Base-by-base conservation (phyloP, 129 eudicot genomes). In the Ambrosia artemisiifolia region DNA sequence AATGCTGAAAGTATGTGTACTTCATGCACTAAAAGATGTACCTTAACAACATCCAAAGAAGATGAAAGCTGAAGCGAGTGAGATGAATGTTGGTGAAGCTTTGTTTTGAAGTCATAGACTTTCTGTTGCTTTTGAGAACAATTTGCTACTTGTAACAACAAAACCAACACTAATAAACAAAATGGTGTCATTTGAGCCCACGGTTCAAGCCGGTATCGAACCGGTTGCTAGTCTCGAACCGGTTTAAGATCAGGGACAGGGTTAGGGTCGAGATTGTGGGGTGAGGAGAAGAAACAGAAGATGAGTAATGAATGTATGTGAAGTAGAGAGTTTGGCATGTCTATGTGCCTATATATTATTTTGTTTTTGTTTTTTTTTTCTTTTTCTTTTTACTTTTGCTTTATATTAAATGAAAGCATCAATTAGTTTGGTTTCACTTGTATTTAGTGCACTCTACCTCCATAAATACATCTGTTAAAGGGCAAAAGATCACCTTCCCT, bases 61-160 rank as follows among this genome's bases (percentile, higher is more conserved):
- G 61, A 53, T 30, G 83, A 67, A 69, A 71, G 63, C 63, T 68
- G 33, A 51, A 63, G 73, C 32, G 78, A 16, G 17, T 78, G 56
- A 1, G 53, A 63, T 20, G 70, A 72, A 79, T 75, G 83, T 0
- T 65, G 63, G 32, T 72, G 81, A 63, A 86, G 75, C 75, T 76
- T 86, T 9, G 73, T 63, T 71, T 83, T 83, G 62, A 83, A 81
- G 53, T 86, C 81, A 49, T 81, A 67, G 7, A 86, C 74, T 49
- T 81, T 81, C 9, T 67, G 78, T 38, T 81, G 80, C 71, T 56
- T 78, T 55, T 44, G 73, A 7, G 81, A 80, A 40, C 68, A 80
- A 8, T 61, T 34, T 36, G 79, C 64, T 66, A 30, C 38, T 79
- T 80, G 82, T 1, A 74, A 40, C 43, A 66, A 6, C 18, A 70